Percentiles rank a stretch among this genome's conserved stretches.
These are phyloP conservation scores for Toxoplasma gondii DNA, from an alignment of 169 alveolate species.

Conservation along the genomic window DNA sequence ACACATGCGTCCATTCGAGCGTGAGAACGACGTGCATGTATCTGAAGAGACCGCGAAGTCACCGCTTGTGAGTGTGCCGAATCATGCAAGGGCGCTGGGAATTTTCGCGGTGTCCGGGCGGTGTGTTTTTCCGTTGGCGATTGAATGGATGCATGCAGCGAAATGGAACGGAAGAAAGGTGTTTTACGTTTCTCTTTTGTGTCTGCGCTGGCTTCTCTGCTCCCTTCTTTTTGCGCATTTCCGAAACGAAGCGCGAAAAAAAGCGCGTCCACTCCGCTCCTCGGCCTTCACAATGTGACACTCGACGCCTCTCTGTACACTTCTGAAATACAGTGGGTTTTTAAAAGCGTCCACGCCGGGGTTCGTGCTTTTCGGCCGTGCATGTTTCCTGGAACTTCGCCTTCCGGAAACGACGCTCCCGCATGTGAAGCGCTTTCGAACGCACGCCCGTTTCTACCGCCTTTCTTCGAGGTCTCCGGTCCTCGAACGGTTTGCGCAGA, in stretches of 20 bases:
- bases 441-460: no score
- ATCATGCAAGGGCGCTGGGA: not conserved
- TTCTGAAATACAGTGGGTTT: not conserved
- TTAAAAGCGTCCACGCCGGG: not conserved
- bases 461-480: no score
- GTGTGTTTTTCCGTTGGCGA: not conserved
- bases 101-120: not conserved
- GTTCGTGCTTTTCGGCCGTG: no score
- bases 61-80: not conserved
- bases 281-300: not conserved
- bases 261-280: not conserved
- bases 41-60: no score
- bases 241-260: no score
- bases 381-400: no score
- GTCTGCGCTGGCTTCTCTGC: not conserved
- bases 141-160: not conserved
- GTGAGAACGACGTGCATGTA: no score
- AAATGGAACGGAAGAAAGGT: not conserved
- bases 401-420: no score
- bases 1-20: no score
- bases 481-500: no score
- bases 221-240: not conserved
- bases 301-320: not conserved
- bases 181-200: not conserved
- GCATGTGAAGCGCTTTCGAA: no score